Evolutionary conservation across 2,329 filamentous ascomycete genomes (phyloP), one percentile per base, ranked within the genome.

Genomic region (Talaromyces atroroseus): DNA sequence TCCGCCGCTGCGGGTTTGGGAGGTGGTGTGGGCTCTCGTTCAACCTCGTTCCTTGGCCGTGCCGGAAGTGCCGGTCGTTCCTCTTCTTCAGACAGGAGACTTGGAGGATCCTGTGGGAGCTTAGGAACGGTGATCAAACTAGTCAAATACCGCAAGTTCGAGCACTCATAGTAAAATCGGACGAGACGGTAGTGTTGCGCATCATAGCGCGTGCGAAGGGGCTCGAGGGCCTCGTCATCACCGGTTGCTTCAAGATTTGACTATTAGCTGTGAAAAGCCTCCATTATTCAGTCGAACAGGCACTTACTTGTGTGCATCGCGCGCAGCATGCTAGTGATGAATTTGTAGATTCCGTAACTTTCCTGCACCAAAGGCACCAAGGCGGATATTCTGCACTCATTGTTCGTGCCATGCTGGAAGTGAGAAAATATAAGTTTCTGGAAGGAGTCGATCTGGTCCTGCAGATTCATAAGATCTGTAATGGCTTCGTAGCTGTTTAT

Each of bases 331-430:
- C 94, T 99, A 0, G 94, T 99, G 62, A 96, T 92, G 72, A 99
- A 99, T 75, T 97, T 97, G 80, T 99, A 99, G 64, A 99, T 97
- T 49, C 94, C 94, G 74, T 97, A 99, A 71, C 91, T 97, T 78
- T 99, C 94, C 71, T 96, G 90, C 2, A 99, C 94, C 45, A 99
- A 78, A 2, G 92, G 90, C 21, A 97, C 92, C 53, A 99, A 77
- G 1, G 94, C 90, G 14, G 92, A 95, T 66, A 99, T 99, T 60
- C 92, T 84, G 73, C 92, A 97, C 73, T 99, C 94, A 67, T 97
- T 99, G 76, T 96, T 95, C 49, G 88, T 86, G 24, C 92, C 89
- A 62, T 86, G 85, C 59, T 92, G 86, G 76, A 99, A 97, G 74
- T 97, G 91, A 4, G 94, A 94, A 75, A 97, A 99, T 67, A 97